Base-by-base conservation (phyloP, 257 asterid genomes). In the Nicotiana otophora region DNA sequence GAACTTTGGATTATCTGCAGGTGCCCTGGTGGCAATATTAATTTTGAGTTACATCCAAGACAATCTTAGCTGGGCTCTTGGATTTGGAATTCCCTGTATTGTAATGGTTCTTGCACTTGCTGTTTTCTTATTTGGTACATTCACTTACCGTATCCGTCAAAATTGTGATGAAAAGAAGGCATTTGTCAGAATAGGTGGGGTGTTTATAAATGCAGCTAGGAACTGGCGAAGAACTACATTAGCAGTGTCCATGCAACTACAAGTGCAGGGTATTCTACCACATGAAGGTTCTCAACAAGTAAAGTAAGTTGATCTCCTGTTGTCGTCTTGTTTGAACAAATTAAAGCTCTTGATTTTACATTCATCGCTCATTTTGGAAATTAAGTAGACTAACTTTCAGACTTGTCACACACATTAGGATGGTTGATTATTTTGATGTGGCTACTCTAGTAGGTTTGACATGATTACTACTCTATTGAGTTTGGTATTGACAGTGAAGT, bases 31-130 rank as follows among this genome's bases (percentile, higher is more conserved):
- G 5, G 31, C 89, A 14, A 23, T 84, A 12, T 16, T 30, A 31
- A 20, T 86, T 28, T 20, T 84, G 68, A 86, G 4, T 48, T 86
- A 84, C 39, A 78, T 86, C 72, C 82, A 86, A 67, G 87, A 86
- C 46, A 86, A 86, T 42, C 85, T 84, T 10, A 84, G 85, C 51
- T 86, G 87, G 89, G 85, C 31, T 63, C 89, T 86, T 12, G 87
- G 87, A 34, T 86, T 86, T 82, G 89, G 85, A n/a, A 86, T 86
- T 69, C 89, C 89, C 3, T 86, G 89, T 42, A 9, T 84, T 3
- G 62, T 78, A 62, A 81, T 86, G 85, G 86, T 46, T 51, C 26
- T 83, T 58, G 89, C 87, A 5, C 75, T 84, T 7, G 26, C 72
- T 75, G 7, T 84, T 12, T 86, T 86, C 46, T 70, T 86, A 28